A percentile compares a stretch with the other conserved stretches of the same genome.
Conservation (phyloP, 2,329 filamentous ascomycete genomes). For the Bimuria novae-zelandiae region DNA sequence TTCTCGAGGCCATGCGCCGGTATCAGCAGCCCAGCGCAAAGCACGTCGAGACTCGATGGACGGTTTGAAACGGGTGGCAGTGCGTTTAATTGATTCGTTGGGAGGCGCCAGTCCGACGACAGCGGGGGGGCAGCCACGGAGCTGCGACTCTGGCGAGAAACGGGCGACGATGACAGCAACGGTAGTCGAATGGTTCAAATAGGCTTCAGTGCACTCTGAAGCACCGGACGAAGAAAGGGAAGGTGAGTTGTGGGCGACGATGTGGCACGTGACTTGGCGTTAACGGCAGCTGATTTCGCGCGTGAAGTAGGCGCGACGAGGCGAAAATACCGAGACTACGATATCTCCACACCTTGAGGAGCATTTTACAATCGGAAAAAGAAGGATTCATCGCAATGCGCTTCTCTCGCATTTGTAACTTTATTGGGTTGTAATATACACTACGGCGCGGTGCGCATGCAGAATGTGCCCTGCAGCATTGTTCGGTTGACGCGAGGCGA, state of each 20-base stretch:
- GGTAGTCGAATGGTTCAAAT: not conserved
- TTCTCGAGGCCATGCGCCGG: slow-evolving; percentile 8
- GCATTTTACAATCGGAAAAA: too few species aligned
- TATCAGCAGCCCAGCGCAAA: slow-evolving; percentile 20
- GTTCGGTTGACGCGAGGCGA: not conserved
- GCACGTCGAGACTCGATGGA: slow-evolving; percentile 17
- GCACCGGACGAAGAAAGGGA: slow-evolving; percentile 14
- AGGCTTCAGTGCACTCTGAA: not conserved
- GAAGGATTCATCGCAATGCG: too few species aligned
- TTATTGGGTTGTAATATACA: not conserved
- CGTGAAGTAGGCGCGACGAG: slow-evolving; percentile 5
- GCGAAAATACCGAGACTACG: not conserved
- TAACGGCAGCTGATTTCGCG: not conserved
- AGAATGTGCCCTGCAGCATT: not conserved
- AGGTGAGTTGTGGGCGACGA: slow-evolving; percentile 10
- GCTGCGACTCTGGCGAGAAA: not conserved
- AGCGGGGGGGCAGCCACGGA: not conserved
- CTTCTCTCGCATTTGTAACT: not conserved
- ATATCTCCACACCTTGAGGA: not conserved
- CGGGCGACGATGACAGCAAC: not conserved
- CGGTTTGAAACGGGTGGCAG: slow-evolving; percentile 35
- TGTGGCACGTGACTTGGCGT: slow-evolving; percentile 8
- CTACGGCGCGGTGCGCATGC: not conserved
- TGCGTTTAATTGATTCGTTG: slow-evolving; percentile 17
- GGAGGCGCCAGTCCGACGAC: slow-evolving; percentile 7